Conservation (phyloP, 192 early-diverging fungal genomes). For the Umbelopsis isabellina region DNA sequence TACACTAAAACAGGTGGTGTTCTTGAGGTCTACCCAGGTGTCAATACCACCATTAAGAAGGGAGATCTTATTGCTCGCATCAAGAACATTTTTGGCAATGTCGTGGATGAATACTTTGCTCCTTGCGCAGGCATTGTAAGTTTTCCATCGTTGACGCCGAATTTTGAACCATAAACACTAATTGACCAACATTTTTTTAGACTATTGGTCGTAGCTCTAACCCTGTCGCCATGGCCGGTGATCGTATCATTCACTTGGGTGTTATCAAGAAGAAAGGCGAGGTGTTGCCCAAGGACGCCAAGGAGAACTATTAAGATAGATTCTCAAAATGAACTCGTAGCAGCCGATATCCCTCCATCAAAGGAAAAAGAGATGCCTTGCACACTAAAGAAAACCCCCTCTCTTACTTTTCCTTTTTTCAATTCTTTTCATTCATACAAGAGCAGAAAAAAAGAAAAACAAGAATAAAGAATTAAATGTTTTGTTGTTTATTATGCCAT, state of each 20-base stretch:
- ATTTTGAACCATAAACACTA: not conserved
- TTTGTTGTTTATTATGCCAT: not conserved
- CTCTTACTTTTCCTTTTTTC: too few species aligned
- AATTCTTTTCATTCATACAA: too few species aligned
- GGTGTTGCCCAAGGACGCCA: constrained; percentile 37
- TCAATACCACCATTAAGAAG: constrained; percentile 82
- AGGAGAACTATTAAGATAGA: constrained; percentile 34
- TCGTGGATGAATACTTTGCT: constrained; percentile 83
- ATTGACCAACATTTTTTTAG: constrained; percentile 36
- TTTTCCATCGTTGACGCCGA: not conserved
- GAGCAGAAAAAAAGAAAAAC: too few species aligned
- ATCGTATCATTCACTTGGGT: constrained; percentile 86
- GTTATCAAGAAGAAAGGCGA: constrained; percentile 52
- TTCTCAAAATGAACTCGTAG: not conserved
- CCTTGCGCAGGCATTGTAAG: constrained; percentile 77
- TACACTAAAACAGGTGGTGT: constrained; percentile 88
- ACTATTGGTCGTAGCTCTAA: constrained; percentile 80
- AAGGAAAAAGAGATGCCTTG: not conserved
- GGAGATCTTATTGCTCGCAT: constrained; percentile 85
- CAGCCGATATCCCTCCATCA: not conserved
- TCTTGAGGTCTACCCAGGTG: constrained; percentile 79
- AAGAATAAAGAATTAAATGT: too few species aligned
- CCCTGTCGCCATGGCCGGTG: constrained; percentile 86
- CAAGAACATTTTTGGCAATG: constrained; percentile 88
- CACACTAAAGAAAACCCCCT: too few species aligned